Evolutionary conservation across 257 asterid species (phyloP).

Genomic region (Rhazya stricta): DNA sequence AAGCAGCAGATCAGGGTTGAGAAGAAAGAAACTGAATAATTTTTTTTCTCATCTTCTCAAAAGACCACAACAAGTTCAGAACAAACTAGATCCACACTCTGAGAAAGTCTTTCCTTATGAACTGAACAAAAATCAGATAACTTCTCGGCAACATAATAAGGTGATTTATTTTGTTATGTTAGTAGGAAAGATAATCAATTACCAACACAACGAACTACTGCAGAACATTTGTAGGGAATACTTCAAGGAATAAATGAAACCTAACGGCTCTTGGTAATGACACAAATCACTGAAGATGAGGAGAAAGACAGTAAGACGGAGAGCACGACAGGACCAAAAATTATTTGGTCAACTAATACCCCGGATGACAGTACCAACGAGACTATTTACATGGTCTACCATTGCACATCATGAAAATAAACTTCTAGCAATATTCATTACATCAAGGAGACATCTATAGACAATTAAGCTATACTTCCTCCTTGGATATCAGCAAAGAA

Average conservation of each 20-base stretch:
- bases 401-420: neutral
- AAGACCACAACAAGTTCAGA: neutral
- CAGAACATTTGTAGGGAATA: neutral
- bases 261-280: neutral
- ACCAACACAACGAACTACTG: neutral
- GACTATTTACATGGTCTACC: neutral
- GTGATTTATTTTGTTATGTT: neutral
- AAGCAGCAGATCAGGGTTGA: slow-evolving; percentile 2
- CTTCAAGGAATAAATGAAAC: neutral
- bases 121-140: neutral
- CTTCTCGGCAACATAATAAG: too few relatives aligned
- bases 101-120: neutral
- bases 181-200: neutral
- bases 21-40: neutral
- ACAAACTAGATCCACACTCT: neutral
- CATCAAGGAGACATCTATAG: too few relatives aligned
- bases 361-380: neutral
- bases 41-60: neutral
- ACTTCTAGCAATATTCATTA: too few relatives aligned
- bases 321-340: neutral
- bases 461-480: too few relatives aligned
- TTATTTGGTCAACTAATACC: neutral
- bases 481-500: too few relatives aligned
- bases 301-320: neutral
- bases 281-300: neutral